Evolutionary conservation across 202 grass and related monocot species (phyloP).

Genomic region (Carex arenaria): DNA sequence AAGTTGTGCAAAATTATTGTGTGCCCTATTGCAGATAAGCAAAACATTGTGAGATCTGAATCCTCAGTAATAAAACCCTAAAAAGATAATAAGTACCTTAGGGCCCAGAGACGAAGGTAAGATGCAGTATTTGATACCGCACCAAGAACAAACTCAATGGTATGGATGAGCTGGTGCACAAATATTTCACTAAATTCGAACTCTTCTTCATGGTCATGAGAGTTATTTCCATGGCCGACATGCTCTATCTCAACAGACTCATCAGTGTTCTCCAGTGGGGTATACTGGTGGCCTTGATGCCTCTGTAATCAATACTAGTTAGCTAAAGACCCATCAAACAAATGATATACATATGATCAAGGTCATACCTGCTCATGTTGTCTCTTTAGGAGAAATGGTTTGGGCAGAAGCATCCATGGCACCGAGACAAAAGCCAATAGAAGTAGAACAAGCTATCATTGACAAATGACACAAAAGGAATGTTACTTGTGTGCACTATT

Average conservation of each 20-base stretch:
- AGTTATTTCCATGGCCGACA: constrained; percentile 39
- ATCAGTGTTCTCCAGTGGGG: constrained; percentile 47
- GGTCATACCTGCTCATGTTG: constrained; percentile 60
- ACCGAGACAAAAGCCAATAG: constrained; percentile 73
- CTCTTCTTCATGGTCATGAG: constrained; percentile 67
- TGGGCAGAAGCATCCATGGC: constrained; percentile 97
- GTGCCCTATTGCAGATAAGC: not conserved
- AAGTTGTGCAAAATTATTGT: not conserved
- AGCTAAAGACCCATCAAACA: not conserved
- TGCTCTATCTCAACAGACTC: constrained; percentile 58
- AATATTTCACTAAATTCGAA: constrained; percentile 94
- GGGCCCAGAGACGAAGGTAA: constrained; percentile 99
- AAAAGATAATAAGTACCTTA: constrained; percentile 45
- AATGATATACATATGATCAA: not conserved
- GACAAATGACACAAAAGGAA: constrained; percentile 30
- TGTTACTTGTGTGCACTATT: not conserved
- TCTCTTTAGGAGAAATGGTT: constrained; percentile 73
- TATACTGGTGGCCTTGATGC: constrained; percentile 67
- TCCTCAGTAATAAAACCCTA: not conserved
- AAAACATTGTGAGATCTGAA: not conserved
- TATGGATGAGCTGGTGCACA: constrained; percentile 95
- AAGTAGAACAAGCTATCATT: constrained; percentile 61
- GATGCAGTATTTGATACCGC: constrained; percentile 96
- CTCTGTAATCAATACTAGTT: constrained; percentile 42
- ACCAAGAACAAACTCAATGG: constrained; percentile 97